These are phyloP conservation scores for Lipomyces spencermartinsiae DNA, from an alignment of 805 yeast species.

Conservation along the genomic window DNA sequence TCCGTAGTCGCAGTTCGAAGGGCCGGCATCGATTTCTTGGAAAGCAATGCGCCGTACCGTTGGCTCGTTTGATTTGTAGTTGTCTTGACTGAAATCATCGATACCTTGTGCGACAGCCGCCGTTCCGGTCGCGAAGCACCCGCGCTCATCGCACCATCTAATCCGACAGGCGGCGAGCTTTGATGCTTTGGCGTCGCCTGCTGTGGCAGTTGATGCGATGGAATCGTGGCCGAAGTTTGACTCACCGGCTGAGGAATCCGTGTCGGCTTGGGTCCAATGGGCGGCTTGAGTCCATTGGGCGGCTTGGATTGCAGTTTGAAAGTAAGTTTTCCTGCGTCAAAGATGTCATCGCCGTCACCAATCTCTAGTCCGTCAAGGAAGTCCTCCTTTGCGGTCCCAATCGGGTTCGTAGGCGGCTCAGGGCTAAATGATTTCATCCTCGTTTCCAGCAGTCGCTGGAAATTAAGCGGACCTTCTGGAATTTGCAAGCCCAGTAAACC, in stretches of 20 bases:
- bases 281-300: too few relatives aligned
- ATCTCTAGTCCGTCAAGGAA: constrained; percentile 36
- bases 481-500: constrained; percentile 32
- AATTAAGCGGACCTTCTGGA: constrained; percentile 33
- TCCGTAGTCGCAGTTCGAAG: constrained; percentile 27
- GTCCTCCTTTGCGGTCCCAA: constrained; percentile 22
- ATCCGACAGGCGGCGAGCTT: constrained; percentile 10
- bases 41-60: constrained; percentile 24
- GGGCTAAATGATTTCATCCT: constrained; percentile 13
- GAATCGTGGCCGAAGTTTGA: constrained; percentile 16
- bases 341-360: constrained; percentile 26
- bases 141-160: background rate
- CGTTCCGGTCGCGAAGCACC: constrained; percentile 11
- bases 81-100: constrained; percentile 28
- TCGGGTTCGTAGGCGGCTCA: constrained; percentile 8
- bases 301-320: constrained; percentile 25
- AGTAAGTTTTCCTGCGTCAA: constrained; percentile 28
- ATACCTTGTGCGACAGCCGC: constrained; percentile 29
- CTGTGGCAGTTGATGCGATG: constrained; percentile 1
- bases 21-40: constrained; percentile 38
- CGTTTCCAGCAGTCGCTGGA: constrained; percentile 29
- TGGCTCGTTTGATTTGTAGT: background rate
- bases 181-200: constrained; percentile 4
- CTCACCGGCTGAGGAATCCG: constrained; percentile 37
- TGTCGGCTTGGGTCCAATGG: too few relatives aligned